Percentiles rank a stretch among this genome's conserved stretches.
These are phyloP conservation scores for Mrakia blollopis DNA, from an alignment of 768 basidiomycete species.

Conservation along the genomic window DNA sequence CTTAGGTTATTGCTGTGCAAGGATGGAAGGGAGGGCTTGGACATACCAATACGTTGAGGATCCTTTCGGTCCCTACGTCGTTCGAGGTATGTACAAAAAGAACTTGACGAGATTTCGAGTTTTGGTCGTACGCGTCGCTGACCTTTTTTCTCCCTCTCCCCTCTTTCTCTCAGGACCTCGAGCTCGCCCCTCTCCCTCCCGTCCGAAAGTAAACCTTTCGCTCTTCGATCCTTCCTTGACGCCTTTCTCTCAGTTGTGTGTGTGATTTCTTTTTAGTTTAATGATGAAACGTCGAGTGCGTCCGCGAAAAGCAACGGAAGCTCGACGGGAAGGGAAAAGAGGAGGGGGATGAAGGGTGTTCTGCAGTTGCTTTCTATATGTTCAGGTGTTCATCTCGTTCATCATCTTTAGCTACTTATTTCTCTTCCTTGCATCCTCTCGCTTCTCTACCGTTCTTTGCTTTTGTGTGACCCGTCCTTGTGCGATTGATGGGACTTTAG, in stretches of 20 bases:
- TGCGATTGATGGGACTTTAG: conserved; percentile 6
- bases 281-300: too few species aligned
- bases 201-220: neutral
- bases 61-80: conserved; percentile 78
- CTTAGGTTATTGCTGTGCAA: conserved; percentile 76
- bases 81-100: conserved; percentile 43
- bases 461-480: neutral
- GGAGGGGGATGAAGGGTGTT: too few species aligned
- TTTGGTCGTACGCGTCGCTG: too few species aligned
- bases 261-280: neutral
- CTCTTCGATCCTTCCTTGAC: neutral
- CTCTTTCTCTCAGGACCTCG: conserved; percentile 52
- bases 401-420: too few species aligned
- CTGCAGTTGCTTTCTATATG: too few species aligned
- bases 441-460: too few species aligned
- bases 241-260: neutral
- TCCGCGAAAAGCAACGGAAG: too few species aligned
- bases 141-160: too few species aligned
- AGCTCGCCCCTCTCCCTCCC: conserved; percentile 56
- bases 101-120: too few species aligned
- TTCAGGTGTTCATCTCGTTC: too few species aligned
- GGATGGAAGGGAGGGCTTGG: conserved; percentile 98
- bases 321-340: too few species aligned
- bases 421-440: too few species aligned
- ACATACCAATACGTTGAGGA: conserved; percentile 51